Base-by-base conservation (phyloP, 2,329 filamentous ascomycete species). In the Pseudopithomyces chartarum region DNA sequence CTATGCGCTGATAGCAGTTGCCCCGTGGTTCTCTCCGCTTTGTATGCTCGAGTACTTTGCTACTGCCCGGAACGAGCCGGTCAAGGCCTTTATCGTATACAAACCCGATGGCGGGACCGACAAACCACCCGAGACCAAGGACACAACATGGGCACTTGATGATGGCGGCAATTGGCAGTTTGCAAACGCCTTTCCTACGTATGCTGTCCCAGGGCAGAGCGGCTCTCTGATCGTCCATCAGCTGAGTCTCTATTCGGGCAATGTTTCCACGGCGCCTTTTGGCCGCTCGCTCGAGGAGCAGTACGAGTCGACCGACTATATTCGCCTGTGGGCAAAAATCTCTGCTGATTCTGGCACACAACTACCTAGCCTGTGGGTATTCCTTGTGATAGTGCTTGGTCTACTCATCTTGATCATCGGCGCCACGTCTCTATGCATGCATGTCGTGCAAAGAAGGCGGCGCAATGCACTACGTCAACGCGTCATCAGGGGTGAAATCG, bases 351-450 rank as follows among this genome's bases (percentile, higher is more conserved):
- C 88, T 80, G 81, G 85, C 81, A 48, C 79, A 83, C 65, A 79
- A 48, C 79, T 92, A 7, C 89, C 92, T 0, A 87, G 85, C 12
- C 81, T 97, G 1, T 98, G 94, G 94, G 85, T 91, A 0, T 96
- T 96, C 67, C 71, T 87, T 5, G 79, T 87, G 26, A 80, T 85
- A 34, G 88, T 96, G 42, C 78, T 93, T 13, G 91, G 85, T 3
- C 85, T 93, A 1, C 79, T 96, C 1, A 73, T 93, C 1, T 71
- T 82, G 42, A 84, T 96, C 55, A 85, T 96, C 40, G 81, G 84
- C 2, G 75, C 80, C 11, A 91, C 87, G 0, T 95, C 87, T 1
- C 71, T 87, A 39, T 79, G 83, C 51, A 96, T 95, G 90, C 92
- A 95, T 65, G 80, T 88, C 20, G 79, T 95, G 29, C 91, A 96